These are phyloP conservation scores for Talaromyces adpressus DNA, from an alignment of 495 filamentous ascomycete species.

Conservation along the genomic window DNA sequence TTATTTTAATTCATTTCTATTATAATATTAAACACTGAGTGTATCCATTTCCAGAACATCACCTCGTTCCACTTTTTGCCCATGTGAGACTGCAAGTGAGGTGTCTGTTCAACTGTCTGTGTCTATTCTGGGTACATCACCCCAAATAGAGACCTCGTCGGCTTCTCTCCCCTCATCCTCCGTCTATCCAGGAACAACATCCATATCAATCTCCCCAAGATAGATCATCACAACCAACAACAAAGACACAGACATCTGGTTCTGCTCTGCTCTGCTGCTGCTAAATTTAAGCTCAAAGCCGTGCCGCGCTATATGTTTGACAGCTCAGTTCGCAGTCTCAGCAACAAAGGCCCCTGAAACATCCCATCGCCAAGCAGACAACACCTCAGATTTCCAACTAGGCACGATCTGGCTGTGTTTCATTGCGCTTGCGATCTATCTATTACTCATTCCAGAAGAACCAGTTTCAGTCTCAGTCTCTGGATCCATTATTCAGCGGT, in stretches of 20 bases:
- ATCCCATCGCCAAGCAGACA: background rate
- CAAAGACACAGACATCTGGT: background rate
- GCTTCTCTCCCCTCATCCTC: background rate
- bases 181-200: background rate
- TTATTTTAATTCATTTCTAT: background rate
- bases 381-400: constrained; percentile 1
- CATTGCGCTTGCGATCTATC: background rate
- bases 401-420: background rate
- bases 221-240: background rate
- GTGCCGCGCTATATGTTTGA: background rate
- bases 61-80: background rate
- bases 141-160: background rate
- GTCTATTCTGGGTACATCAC: background rate
- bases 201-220: background rate
- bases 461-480: background rate
- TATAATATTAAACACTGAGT: background rate
- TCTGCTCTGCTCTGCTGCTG: background rate
- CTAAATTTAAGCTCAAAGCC: constrained; percentile 2
- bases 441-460: background rate
- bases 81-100: background rate
- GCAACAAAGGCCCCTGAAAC: constrained; percentile 1
- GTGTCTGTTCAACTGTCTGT: background rate
- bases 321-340: constrained; percentile 2
- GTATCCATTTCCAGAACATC: background rate
- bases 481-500: background rate